These are phyloP conservation scores for Alternaria longipes DNA, from an alignment of 2,329 filamentous ascomycete genomes.

Conservation along the genomic window DNA sequence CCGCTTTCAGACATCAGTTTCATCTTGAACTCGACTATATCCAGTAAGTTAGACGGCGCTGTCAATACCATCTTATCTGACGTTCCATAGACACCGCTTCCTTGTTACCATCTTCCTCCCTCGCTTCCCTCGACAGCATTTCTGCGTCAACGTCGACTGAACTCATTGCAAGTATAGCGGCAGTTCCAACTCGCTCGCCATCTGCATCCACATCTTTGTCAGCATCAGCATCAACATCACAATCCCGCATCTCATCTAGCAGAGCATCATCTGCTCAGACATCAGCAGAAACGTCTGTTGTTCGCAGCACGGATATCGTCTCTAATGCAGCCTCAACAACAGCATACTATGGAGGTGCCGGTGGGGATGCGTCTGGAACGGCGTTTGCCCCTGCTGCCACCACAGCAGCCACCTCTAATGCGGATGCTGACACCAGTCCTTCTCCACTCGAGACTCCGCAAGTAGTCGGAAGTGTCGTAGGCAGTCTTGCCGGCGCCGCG, in stretches of 20 bases:
- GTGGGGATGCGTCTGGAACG: conserved; percentile 26
- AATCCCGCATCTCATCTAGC: conserved; percentile 20
- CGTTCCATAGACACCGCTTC: conserved; percentile 11
- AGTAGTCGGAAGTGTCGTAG: conserved; percentile 70
- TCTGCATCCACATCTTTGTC: conserved; percentile 18
- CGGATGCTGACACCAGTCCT: conserved; percentile 21
- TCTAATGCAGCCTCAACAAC: conserved; percentile 21
- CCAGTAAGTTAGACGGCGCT: conserved; percentile 12
- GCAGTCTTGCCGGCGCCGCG: conserved; percentile 66
- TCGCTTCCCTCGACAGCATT: conserved; percentile 5
- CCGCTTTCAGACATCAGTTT: conserved; percentile 10
- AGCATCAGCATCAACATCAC: conserved; percentile 20
- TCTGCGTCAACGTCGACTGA: conserved; percentile 12
- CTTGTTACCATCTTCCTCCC: conserved; percentile 4
- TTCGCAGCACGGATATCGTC: conserved; percentile 20
- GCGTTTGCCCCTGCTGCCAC: conserved; percentile 27
- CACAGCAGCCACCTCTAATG: conserved; percentile 20
- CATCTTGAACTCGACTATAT: conserved; percentile 27
- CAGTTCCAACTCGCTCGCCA: conserved; percentile 12
- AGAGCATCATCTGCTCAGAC: conserved; percentile 17
- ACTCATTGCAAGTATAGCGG: conserved; percentile 6
- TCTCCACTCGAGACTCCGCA: conserved; percentile 58
- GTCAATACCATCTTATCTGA: not conserved
- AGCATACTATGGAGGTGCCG: conserved; percentile 19
- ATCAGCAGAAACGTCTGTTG: conserved; percentile 21